Base-by-base conservation (phyloP, 2,329 filamentous ascomycete genomes). In the Didymella pinodella region DNA sequence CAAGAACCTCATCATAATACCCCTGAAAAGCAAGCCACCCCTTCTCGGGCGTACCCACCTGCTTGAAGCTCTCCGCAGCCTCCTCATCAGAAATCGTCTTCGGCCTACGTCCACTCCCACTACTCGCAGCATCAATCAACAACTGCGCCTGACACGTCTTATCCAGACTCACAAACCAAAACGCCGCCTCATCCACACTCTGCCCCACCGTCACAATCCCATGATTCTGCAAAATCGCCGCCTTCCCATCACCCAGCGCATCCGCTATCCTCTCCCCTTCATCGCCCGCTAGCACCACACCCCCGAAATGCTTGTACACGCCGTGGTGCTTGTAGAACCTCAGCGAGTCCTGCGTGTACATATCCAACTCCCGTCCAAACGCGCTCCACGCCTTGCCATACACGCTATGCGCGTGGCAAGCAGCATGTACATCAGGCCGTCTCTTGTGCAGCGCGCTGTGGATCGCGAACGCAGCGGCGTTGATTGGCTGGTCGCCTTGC, bases 1-100 rank as follows among this genome's bases (percentile, higher is more conserved):
- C 79, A 36, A 84, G 62, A n/a, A 82, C 75, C 63, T 84, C 82
- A 69, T 85, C 83, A 65, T 83, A 85, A 61, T 85, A 84, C 11
- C 79, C 78, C 64, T 85, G 83, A 56, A 84, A 84, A 3, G 80
- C 80, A 44, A 84, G 70, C 81, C 81, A 85, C 0, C 82, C 83
- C 64, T 84, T 85, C 68, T 81, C 81, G 0, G 82, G 78, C 32
- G 73, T 79, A 2, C 80, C 81, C 1, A 82, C 77, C 54, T 78
- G 76, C 61, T 72, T 67, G 54, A 77, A 80, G 31, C 72, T 77
- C 59, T 75, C 75, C 5, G 57, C 63, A 3, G 78, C 79, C 57
- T 81, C 80, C 32, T 70, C 69, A 3, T 81, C 78, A 2, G 67
- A 65, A 48, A 82, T 79, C 28, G 75, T 70, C 45, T 76, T 80